Base-by-base conservation (phyloP, 139 green algal species). In the Auxenochlorella protothecoides region DNA sequence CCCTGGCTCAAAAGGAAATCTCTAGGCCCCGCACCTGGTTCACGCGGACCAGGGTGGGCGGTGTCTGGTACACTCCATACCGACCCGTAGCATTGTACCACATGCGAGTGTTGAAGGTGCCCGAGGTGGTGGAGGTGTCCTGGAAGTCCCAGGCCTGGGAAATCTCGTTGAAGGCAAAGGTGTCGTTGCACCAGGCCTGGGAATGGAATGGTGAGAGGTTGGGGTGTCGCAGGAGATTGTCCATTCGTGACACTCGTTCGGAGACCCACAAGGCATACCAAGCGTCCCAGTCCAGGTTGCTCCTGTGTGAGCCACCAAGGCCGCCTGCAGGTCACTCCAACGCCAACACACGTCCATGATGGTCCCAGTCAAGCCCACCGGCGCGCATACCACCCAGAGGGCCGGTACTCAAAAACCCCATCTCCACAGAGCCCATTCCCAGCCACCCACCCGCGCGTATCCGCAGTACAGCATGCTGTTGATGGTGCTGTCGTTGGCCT, bases 391-490 rank as follows among this genome's bases (percentile, higher is more conserved):
- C 27, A 44, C 27, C 27, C 27, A 44, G 27, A 44, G 27, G 27
- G 27, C 27, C 1, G 27, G 1, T 44, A 1, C 27, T 44, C 27
- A 44, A 44, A 44, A 0, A 44, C 27, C 27, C 27, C 27, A 44
- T 44, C 27, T 44, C 27, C 27, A 44, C 0, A 44, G 27, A 44
- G 27, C 27, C 27, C 27, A 44, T 44, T 1, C 27, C 13, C 27
- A 68, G 66, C 5, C 67, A 69, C 76, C 52, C 4, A 74, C 79
- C 67, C 84, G 53, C 12, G 74, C 68, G 73, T 84, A 91, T 6
- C 80, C 86, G 78, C 86, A 91, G 75, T 86, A 91, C 10, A 89
- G 73, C 14, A 62, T 61, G 1, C 59, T 55, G 66, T 88, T 69
- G 53, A 91, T 70, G 27, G 63, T 72, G 2, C 59, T 14, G 0